Percentiles rank a stretch among this genome's conserved stretches.
phyloP scores from a whole-genome alignment of 371 early-diverging fungal species.

The Lichtheimia ramosa region DNA sequence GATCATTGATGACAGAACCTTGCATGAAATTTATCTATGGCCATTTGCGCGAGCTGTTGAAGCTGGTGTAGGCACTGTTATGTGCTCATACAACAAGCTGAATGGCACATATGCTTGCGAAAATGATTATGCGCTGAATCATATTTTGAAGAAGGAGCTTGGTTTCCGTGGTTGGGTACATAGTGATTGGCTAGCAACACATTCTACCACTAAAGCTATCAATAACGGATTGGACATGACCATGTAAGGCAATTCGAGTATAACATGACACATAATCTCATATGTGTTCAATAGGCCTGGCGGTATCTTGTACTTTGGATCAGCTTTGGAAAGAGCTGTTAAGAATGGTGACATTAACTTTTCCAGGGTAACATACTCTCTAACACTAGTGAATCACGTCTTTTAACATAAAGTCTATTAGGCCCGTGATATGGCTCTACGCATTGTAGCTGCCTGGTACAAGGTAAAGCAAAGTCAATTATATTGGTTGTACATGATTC shows the following conservation, averaged over 20 bases:
- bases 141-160: constrained; percentile 38
- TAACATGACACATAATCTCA: no score
- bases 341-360: constrained; percentile 14
- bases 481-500: no score
- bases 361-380: neutral
- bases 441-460: constrained; percentile 58
- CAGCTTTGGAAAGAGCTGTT: constrained; percentile 32
- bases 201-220: constrained; percentile 21
- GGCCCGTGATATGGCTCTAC: constrained; percentile 54
- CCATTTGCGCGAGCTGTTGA: constrained; percentile 49
- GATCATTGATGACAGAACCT: constrained; percentile 46
- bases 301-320: constrained; percentile 31
- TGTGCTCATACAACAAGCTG: constrained; percentile 52
- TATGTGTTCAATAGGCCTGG: constrained; percentile 1
- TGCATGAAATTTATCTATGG: constrained; percentile 54
- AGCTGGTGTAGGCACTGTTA: constrained; percentile 48
- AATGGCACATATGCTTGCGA: constrained; percentile 43
- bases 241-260: constrained; percentile 38
- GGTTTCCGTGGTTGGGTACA: constrained; percentile 31
- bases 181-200: constrained; percentile 32
- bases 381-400: neutral
- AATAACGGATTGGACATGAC: constrained; percentile 50
- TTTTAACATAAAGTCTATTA: constrained; percentile 2
- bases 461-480: constrained; percentile 22
- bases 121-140: constrained; percentile 30